Base-by-base conservation (phyloP, 2,329 filamentous ascomycete genomes). In the Cercospora nicotianae region DNA sequence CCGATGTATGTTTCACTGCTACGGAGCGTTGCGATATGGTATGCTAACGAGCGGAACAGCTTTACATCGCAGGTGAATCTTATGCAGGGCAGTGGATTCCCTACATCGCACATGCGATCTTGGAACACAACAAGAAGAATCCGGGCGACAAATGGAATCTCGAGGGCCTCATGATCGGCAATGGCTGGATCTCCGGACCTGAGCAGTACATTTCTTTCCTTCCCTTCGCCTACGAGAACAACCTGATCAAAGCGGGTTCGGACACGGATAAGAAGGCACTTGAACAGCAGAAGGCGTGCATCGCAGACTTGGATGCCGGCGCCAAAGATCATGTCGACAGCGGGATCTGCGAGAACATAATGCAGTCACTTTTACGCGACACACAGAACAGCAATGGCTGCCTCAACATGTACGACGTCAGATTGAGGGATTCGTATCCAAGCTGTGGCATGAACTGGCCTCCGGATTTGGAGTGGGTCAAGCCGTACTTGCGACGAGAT, bases 401-500 rank as follows among this genome's bases (percentile, higher is more conserved):
- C 79, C 79, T 89, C 78, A 99, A 99, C 82, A 97, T 98, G 92
- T 99, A 99, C 80, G 95, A 99, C 79, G 87, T 98, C 63, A 92
- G 94, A 58, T 85, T 97, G 58, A 89, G 85, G 71, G 95, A 99
- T 79, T 83, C 82, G 6, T 93, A 87, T 79, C 91, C 92, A 4
- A 90, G 90, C 70, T 99, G 95, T 79, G 95, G 95, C 73, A 97
- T 97, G 94, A 94, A 93, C 82, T 99, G 96, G 96, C 95, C 95
- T 33, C 91, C 93, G 71, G 95, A 99, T 80, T 84, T 99, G 75
- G 80, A 81, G 58, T 78, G 86, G 60, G 87, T 99, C 23, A 92
- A 88, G 5, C 92, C 93, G 0, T 99, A 98, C 79, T 87, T 99
- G 63, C 91, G 92, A 67, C 89, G 90, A 66, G 76, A 84, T n/a